Conservation (phyloP, 805 yeast genomes). For the Sugiyamaella americana region DNA sequence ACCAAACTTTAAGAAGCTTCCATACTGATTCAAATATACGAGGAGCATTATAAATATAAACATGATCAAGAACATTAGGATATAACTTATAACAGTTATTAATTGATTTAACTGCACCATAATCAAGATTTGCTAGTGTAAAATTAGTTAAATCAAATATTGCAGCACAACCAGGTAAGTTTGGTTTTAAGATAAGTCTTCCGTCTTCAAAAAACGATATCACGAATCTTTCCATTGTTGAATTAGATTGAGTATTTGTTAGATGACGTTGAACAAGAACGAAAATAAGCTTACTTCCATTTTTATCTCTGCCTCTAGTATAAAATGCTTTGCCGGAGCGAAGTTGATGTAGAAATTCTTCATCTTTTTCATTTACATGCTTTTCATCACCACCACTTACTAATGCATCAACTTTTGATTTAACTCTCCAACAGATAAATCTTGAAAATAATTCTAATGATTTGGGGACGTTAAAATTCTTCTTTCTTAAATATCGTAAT, state of each 20-base stretch:
- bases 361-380: slow-evolving; percentile 41
- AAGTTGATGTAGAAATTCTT: slow-evolving; percentile 46
- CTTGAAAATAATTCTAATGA: slow-evolving; percentile 62
- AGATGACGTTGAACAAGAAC: slow-evolving; percentile 75
- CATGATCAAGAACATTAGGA: slow-evolving; percentile 82
- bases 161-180: slow-evolving; percentile 72
- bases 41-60: slow-evolving; percentile 89
- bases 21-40: slow-evolving; percentile 95
- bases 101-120: slow-evolving; percentile 81
- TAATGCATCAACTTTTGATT: slow-evolving; percentile 55
- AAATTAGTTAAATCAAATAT: slow-evolving; percentile 84
- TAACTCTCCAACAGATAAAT: slow-evolving; percentile 68
- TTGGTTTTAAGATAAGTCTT: slow-evolving; percentile 65
- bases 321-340: slow-evolving; percentile 58
- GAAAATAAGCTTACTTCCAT: slow-evolving; percentile 70
- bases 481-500: slow-evolving; percentile 73
- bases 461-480: slow-evolving; percentile 73
- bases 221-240: slow-evolving; percentile 70
- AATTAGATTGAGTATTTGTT: slow-evolving; percentile 58
- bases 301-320: slow-evolving; percentile 60
- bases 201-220: slow-evolving; percentile 71
- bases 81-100: slow-evolving; percentile 86
- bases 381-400: slow-evolving; percentile 65
- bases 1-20: slow-evolving; percentile 88
- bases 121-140: slow-evolving; percentile 88